Conservation (phyloP, 148 eudicot genomes). For the Bassia scoparia region DNA sequence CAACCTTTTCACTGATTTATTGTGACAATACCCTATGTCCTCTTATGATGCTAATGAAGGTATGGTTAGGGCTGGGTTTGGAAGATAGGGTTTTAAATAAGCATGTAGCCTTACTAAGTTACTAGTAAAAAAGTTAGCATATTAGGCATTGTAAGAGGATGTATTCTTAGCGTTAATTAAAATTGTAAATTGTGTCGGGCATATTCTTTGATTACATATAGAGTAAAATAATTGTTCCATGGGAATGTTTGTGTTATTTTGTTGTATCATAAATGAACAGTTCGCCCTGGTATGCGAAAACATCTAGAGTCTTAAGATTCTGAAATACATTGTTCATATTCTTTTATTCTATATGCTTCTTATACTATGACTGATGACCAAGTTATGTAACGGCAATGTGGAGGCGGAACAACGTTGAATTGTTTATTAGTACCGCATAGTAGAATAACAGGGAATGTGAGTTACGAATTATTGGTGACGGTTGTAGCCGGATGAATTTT, state of each 20-base stretch:
- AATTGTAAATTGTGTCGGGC: background rate
- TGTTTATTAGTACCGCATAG: too few relatives aligned
- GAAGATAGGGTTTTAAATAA: background rate
- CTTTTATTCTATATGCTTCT: background rate
- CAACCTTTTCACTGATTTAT: background rate
- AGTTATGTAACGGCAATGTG: too few relatives aligned
- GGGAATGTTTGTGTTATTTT: background rate
- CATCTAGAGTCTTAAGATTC: background rate
- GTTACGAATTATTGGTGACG: too few relatives aligned
- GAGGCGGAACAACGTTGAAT: too few relatives aligned
- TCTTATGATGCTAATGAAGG: background rate
- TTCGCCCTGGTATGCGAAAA: background rate
- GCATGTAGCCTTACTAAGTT: background rate
- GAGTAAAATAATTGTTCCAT: background rate
- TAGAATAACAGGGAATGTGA: too few relatives aligned
- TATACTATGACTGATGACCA: too few relatives aligned
- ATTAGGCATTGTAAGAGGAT: background rate
- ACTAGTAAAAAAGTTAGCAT: background rate
- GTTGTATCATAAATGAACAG: background rate
- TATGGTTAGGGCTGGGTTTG: too few relatives aligned
- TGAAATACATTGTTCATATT: background rate
- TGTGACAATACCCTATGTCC: background rate
- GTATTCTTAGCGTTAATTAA: background rate
- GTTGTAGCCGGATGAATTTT: too few relatives aligned
- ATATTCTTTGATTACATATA: background rate